Base-by-base conservation (phyloP, 2,329 filamentous ascomycete species). In the Pestalotiopsis fici region DNA sequence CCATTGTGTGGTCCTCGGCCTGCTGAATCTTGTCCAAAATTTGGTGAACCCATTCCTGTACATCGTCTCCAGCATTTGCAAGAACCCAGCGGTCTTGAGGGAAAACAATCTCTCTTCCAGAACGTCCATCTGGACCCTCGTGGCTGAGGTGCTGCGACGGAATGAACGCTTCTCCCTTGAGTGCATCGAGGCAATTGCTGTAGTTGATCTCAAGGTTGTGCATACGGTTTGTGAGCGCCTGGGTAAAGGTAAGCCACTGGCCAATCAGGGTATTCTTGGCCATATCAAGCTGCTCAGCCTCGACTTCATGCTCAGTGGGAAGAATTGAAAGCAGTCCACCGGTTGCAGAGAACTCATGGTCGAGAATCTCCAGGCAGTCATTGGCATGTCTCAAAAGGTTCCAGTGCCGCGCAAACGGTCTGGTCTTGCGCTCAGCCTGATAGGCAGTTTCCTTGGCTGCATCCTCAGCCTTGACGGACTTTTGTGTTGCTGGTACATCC, bases 311-410 rank as follows among this genome's bases (percentile, higher is more conserved):
- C 75, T 81, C 78, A 2, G 79, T 78, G 0, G 87, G 88, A 1
- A 90, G 80, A 7, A 89, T 77, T 21, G 84, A 82, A 55, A 90
- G 78, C 21, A 90, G 77, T 2, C 88, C 88, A 18, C 88, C 88
- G 43, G 85, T 84, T 28, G 82, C 79, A 56, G 82, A 81, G 71
- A 85, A 87, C 74, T 89, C 87, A 72, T 89, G 86, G 70, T 90
- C 88, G 6, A 90, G 82, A 2, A 86, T 80, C 77, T 89, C 87
- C 5, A 90, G 83, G 63, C 87, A 86, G 67, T 85, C 82, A 72
- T 90, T 89, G 68, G 87, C 87, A 73, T 90, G 88, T 78, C 82
- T 80, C 31, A 88, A 77, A 18, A 90, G 81, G 37, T 80, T 81
- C 69, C 83, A 78, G 69, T 87, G 85, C 65, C 78, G 82, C 61